phyloP scores from a whole-genome alignment of 2,329 filamentous ascomycete genomes.

The Sporothrix variecibatus region DNA sequence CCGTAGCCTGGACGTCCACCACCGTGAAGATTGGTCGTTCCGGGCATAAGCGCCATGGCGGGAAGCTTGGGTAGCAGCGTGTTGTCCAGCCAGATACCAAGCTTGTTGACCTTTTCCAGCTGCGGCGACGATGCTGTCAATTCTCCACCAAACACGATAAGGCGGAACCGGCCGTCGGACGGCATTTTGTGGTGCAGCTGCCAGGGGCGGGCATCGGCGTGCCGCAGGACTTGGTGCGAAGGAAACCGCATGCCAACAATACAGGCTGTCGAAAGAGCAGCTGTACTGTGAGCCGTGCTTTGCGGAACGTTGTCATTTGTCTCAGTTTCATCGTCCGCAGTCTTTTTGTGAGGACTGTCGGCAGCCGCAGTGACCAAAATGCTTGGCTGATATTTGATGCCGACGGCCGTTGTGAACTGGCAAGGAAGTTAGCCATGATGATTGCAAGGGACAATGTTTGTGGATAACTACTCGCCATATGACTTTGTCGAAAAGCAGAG shows the following conservation, averaged over 20 bases:
- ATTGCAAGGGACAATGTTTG: too few relatives aligned
- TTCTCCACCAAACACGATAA: slow-evolving; percentile 65
- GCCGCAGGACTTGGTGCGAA: slow-evolving; percentile 61
- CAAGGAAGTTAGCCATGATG: background rate
- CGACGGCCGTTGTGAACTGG: slow-evolving; percentile 26
- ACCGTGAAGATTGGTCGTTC: slow-evolving; percentile 32
- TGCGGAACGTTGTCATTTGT: background rate
- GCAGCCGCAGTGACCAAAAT: slow-evolving; percentile 14
- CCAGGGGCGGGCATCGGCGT: slow-evolving; percentile 57
- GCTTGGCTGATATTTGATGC: slow-evolving; percentile 24
- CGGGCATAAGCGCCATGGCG: slow-evolving; percentile 38
- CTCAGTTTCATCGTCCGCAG: background rate
- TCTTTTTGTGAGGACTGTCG: background rate
- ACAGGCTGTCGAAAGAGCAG: slow-evolving; percentile 47
- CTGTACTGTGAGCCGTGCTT: slow-evolving; percentile 37
- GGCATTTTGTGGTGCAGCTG: slow-evolving; percentile 59
- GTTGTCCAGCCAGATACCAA: slow-evolving; percentile 49
- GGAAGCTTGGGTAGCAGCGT: slow-evolving; percentile 43
- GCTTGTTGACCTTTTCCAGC: slow-evolving; percentile 40
- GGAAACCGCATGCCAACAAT: slow-evolving; percentile 60
- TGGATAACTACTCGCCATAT: slow-evolving; percentile 5
- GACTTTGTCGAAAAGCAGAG: slow-evolving; percentile 19
- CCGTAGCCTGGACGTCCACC: slow-evolving; percentile 18
- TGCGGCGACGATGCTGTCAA: slow-evolving; percentile 41
- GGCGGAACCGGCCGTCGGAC: slow-evolving; percentile 59